Conservation (phyloP, 192 early-diverging fungal genomes). For the Coemansia biformis region DNA sequence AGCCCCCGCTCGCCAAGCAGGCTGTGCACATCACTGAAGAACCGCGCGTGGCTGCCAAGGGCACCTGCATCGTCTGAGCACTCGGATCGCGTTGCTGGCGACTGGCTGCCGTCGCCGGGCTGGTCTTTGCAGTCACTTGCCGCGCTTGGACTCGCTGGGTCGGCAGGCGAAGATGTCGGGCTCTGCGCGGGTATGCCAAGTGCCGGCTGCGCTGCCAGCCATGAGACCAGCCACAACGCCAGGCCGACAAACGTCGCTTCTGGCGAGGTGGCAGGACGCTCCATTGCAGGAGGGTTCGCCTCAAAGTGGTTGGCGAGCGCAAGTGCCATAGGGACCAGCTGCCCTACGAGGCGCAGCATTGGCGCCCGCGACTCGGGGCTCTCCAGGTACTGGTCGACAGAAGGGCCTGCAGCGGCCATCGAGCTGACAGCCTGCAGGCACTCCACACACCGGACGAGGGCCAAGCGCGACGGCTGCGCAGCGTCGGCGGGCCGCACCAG, state of each 20-base stretch:
- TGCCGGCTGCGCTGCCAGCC: conserved; percentile 1
- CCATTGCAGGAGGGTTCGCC: conserved; percentile 3
- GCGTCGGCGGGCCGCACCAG: background rate
- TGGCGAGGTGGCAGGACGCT: conserved; percentile 1
- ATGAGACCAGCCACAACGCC: conserved; percentile 24
- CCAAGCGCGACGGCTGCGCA: conserved; percentile 5
- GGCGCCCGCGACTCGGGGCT: background rate
- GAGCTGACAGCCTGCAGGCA: conserved; percentile 11
- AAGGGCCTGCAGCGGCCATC: background rate
- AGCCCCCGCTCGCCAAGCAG: conserved; percentile 38
- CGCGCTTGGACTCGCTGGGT: no score
- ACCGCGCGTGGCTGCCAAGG: conserved; percentile 1
- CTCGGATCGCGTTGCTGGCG: background rate
- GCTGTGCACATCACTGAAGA: conserved; percentile 13
- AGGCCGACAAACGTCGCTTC: conserved; percentile 26
- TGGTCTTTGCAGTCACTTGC: background rate
- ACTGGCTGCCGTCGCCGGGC: background rate
- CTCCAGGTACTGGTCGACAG: background rate
- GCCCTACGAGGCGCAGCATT: conserved; percentile 2
- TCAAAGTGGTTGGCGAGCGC: conserved; percentile 18
- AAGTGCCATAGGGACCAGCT: conserved; percentile 18
- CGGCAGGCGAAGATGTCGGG: no score
- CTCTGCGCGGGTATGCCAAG: no score
- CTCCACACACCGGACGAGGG: conserved; percentile 8
- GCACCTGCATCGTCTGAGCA: conserved; percentile 3